Conservation (phyloP, 345 rosid genomes). For the Garcia nutans region DNA sequence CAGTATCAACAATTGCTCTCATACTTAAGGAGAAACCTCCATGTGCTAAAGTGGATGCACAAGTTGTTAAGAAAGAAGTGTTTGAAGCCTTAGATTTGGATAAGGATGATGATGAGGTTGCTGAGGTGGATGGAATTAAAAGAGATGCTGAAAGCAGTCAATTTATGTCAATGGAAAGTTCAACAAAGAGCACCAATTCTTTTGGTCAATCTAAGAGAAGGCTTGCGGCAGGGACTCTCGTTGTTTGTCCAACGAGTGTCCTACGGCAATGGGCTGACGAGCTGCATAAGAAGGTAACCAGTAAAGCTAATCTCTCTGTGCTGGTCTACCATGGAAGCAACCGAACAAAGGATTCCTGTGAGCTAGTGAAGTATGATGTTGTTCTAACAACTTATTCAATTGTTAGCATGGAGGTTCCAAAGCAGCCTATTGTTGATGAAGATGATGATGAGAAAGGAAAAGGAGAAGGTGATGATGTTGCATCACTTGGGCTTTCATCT, state of each 20-base stretch:
- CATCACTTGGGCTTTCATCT: slow-evolving; percentile 34
- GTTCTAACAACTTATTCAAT: slow-evolving; percentile 93
- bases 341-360: slow-evolving; percentile 82
- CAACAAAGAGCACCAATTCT: slow-evolving; percentile 21
- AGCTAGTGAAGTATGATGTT: slow-evolving; percentile 86
- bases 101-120: slow-evolving; percentile 52
- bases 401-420: slow-evolving; percentile 97
- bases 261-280: slow-evolving; percentile 95
- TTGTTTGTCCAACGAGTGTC: slow-evolving; percentile 98
- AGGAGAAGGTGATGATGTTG: slow-evolving; percentile 40
- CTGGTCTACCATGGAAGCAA: slow-evolving; percentile 87
- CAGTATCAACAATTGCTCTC: slow-evolving; percentile 91
- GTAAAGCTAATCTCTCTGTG: slow-evolving; percentile 64
- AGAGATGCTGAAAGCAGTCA: slow-evolving; percentile 29
- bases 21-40: slow-evolving; percentile 80
- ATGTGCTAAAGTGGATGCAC: slow-evolving; percentile 36
- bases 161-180: slow-evolving; percentile 22
- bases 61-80: slow-evolving; percentile 37
- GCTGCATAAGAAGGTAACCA: slow-evolving; percentile 68
- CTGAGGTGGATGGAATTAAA: slow-evolving; percentile 29
- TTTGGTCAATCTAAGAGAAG: slow-evolving; percentile 53
- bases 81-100: slow-evolving; percentile 68
- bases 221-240: slow-evolving; percentile 93
- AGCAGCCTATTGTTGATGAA: slow-evolving; percentile 63
- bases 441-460: slow-evolving; percentile 60